Percentiles rank a stretch among this genome's conserved stretches.
phyloP scores from a whole-genome alignment of 1,139 yeast species.

The Debaryomyces coudertii region DNA sequence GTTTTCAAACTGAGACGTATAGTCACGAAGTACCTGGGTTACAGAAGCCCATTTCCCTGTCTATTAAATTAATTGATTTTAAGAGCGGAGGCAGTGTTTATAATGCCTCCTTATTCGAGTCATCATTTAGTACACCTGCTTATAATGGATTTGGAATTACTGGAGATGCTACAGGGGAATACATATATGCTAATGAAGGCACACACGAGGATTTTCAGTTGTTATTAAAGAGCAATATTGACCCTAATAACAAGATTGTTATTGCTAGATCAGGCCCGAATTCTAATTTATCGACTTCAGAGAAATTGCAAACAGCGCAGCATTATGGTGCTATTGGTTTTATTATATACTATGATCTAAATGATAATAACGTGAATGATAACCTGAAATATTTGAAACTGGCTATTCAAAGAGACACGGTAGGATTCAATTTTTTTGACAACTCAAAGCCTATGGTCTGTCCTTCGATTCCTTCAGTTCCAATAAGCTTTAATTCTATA shows the following conservation, averaged over 20 bases:
- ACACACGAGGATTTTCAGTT: conserved; percentile 30
- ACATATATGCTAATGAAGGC: conserved; percentile 38
- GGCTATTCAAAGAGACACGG: conserved; percentile 30
- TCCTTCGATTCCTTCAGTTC: conserved; percentile 36
- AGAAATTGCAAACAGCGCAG: conserved; percentile 33
- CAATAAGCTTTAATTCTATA: conserved; percentile 36
- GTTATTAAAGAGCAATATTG: conserved; percentile 24
- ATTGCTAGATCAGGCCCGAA: conserved; percentile 26
- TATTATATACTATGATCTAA: conserved; percentile 29
- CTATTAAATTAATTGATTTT: conserved; percentile 30
- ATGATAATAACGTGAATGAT: conserved; percentile 14
- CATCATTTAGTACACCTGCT: conserved; percentile 38
- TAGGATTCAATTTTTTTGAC: conserved; percentile 11
- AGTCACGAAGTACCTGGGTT: conserved; percentile 24
- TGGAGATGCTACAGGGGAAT: conserved; percentile 31
- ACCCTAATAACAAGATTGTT: conserved; percentile 31
- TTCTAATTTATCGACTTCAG: conserved; percentile 25
- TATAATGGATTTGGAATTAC: conserved; percentile 35
- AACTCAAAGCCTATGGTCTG: conserved; percentile 8
- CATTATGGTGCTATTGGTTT: conserved; percentile 33
- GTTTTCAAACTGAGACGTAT: conserved; percentile 27
- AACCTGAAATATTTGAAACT: conserved; percentile 14
- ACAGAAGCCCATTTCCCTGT: conserved; percentile 27
- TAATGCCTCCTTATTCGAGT: conserved; percentile 31
- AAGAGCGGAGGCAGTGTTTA: conserved; percentile 27